A percentile compares a stretch with the other conserved stretches of the same genome.
These are phyloP conservation scores for Hylodesmum podocarpum DNA, from an alignment of 306 rosid genomes.

Conservation along the genomic window DNA sequence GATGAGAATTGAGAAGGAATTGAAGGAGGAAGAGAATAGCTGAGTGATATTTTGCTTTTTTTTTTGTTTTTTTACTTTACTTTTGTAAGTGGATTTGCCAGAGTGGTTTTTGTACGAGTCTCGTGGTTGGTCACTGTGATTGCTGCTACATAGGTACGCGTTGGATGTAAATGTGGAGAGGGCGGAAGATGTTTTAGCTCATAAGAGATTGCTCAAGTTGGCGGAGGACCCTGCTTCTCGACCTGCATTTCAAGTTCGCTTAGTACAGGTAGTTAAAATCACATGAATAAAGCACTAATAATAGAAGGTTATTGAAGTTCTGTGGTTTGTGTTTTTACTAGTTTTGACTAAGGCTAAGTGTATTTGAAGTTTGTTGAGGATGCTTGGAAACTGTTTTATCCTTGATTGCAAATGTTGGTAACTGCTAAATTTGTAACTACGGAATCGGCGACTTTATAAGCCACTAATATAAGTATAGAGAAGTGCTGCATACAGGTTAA, in stretches of 20 bases:
- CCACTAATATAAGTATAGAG: neutral
- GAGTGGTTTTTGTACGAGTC: conserved; percentile 43
- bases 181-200: conserved; percentile 94
- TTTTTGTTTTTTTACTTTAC: conserved; percentile 32
- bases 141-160: conserved; percentile 69
- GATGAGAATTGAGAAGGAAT: conserved; percentile 1
- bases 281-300: neutral
- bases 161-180: conserved; percentile 98
- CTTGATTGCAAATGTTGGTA: neutral
- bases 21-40: conserved; percentile 8
- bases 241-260: conserved; percentile 86
- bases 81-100: conserved; percentile 41
- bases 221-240: conserved; percentile 74
- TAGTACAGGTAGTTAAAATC: conserved; percentile 66
- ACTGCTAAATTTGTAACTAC: neutral
- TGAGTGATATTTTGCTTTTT: neutral
- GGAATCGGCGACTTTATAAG: conserved; percentile 18
- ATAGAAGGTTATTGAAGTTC: neutral
- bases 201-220: conserved; percentile 76
- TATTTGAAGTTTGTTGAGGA: neutral
- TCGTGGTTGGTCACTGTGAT: conserved; percentile 41
- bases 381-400: neutral
- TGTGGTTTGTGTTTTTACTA: neutral
- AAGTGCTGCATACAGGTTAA: neutral
- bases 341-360: neutral